phyloP scores from a whole-genome alignment of 805 yeast species.

The Metschnikowia lunata region DNA sequence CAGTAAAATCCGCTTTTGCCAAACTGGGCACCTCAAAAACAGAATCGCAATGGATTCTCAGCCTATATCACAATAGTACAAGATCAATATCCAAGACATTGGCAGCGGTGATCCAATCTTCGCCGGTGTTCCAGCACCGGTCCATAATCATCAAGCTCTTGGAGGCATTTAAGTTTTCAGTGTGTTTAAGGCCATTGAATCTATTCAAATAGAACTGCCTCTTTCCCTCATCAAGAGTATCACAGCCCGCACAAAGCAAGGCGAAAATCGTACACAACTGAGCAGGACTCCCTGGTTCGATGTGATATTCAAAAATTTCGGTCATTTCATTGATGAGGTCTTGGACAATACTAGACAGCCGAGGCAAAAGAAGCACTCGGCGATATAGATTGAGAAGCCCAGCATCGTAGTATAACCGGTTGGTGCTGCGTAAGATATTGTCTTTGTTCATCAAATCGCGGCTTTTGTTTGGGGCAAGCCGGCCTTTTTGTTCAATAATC shows the following conservation, averaged over 20 bases:
- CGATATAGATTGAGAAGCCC: constrained; percentile 55
- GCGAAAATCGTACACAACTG: constrained; percentile 55
- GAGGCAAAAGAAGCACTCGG: constrained; percentile 47
- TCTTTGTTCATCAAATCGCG: constrained; percentile 27
- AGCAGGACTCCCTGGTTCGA: constrained; percentile 46
- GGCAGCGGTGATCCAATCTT: constrained; percentile 50
- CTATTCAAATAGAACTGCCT: constrained; percentile 37
- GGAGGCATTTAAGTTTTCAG: constrained; percentile 42
- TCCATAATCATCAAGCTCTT: constrained; percentile 46
- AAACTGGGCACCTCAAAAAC: too few relatives aligned
- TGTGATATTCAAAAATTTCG: constrained; percentile 29
- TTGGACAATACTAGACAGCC: constrained; percentile 45
- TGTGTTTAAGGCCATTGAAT: constrained; percentile 36
- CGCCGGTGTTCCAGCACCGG: constrained; percentile 50
- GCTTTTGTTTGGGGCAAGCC: neutral
- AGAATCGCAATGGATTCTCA: too few relatives aligned
- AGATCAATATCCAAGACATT: constrained; percentile 38
- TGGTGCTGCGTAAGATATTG: constrained; percentile 42
- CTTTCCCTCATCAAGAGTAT: constrained; percentile 35
- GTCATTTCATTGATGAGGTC: constrained; percentile 42
- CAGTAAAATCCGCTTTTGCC: too few relatives aligned
- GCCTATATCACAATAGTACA: constrained; percentile 37
- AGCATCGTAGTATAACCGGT: constrained; percentile 48
- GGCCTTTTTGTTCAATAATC: constrained; percentile 11
- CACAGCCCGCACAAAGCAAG: constrained; percentile 57